phyloP scores from a whole-genome alignment of 805 yeast species.

The Wickerhamiella dianesei region DNA sequence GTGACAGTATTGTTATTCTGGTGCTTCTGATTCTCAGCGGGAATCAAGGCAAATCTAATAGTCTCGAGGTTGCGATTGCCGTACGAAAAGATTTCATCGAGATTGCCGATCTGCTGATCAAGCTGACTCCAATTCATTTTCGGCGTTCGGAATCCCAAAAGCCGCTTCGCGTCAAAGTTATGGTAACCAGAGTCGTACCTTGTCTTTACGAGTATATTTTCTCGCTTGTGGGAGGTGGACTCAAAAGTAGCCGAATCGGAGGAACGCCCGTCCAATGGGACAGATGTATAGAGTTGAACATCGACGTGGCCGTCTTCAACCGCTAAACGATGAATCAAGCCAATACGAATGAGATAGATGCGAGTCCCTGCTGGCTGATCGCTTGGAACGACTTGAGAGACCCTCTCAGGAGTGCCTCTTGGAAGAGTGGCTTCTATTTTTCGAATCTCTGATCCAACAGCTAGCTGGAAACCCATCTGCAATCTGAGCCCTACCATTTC shows the following conservation, averaged over 20 bases:
- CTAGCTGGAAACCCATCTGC: conserved; percentile 80
- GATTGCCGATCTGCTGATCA: conserved; percentile 88
- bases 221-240: neutral
- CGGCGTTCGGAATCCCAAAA: neutral
- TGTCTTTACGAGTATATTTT: conserved; percentile 39
- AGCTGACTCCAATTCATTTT: conserved; percentile 72
- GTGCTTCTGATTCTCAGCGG: conserved; percentile 49
- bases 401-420: conserved; percentile 38
- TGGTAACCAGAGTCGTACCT: conserved; percentile 59
- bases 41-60: conserved; percentile 74
- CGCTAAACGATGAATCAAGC: conserved; percentile 73
- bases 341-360: conserved; percentile 62
- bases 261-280: conserved; percentile 5
- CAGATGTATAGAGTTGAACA: conserved; percentile 53
- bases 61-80: conserved; percentile 40
- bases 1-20: conserved; percentile 38
- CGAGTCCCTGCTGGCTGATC: conserved; percentile 41
- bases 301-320: conserved; percentile 58
- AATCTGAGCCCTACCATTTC: conserved; percentile 79
- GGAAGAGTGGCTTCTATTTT: conserved; percentile 50
- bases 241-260: neutral
- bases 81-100: conserved; percentile 50
- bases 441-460: conserved; percentile 55
- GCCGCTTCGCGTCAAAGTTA: conserved; percentile 30
- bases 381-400: conserved; percentile 45